Evolutionary conservation across 441 rosid genomes (phyloP).

Genomic region (Kokia cookei): DNA sequence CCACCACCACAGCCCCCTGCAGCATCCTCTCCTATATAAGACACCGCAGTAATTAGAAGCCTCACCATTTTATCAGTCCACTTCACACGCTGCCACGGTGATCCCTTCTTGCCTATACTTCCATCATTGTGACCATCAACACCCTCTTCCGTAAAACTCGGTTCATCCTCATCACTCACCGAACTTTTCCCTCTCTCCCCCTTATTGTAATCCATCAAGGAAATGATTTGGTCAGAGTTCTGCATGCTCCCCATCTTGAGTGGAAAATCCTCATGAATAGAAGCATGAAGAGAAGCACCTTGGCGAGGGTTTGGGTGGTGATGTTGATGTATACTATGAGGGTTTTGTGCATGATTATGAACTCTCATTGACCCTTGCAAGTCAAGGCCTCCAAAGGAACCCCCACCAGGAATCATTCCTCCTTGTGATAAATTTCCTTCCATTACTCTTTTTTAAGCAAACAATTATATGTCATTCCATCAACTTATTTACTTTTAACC

Average conservation of each 20-base stretch:
- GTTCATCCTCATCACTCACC: conserved; percentile 77
- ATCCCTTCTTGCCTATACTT: conserved; percentile 52
- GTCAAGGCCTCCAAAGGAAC: conserved; percentile 63
- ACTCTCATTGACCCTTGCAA: conserved; percentile 60
- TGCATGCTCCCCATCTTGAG: conserved; percentile 46
- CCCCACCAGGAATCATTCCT: conserved; percentile 55
- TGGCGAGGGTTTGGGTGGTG: conserved; percentile 40
- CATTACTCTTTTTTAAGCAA: conserved; percentile 28
- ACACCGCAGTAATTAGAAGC: conserved; percentile 83
- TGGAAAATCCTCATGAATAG: conserved; percentile 45
- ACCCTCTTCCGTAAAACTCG: conserved; percentile 63
- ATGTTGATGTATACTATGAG: conserved; percentile 46
- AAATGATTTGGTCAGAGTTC: conserved; percentile 44
- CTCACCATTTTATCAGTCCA: conserved; percentile 96
- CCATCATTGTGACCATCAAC: conserved; percentile 53
- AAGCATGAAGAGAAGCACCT: conserved; percentile 27
- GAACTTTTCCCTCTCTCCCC: conserved; percentile 55
- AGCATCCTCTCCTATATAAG: conserved; percentile 76
- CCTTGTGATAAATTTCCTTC: conserved; percentile 71
- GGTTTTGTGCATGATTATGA: conserved; percentile 45
- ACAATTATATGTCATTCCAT: conserved; percentile 7
- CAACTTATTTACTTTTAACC: conserved; percentile 10
- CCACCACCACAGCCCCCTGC: conserved; percentile 41
- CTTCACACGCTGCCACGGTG: conserved; percentile 90
- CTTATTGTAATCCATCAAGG: conserved; percentile 41